phyloP scores from a whole-genome alignment of 1,284 basidiomycete genomes.

The Coniophora puteana region DNA sequence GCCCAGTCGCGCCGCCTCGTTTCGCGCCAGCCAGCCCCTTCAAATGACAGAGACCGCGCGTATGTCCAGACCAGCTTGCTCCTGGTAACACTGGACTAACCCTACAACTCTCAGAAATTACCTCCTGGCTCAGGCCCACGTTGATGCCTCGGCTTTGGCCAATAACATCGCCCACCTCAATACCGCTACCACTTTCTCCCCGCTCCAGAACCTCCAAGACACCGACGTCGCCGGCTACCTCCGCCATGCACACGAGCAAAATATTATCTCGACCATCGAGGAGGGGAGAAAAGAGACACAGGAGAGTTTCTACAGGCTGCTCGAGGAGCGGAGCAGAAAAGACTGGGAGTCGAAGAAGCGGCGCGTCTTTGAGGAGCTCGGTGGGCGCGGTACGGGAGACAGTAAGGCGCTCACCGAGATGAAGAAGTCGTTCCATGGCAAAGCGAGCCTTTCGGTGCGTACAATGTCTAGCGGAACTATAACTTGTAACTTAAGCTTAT shows the following conservation, averaged over 20 bases:
- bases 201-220: constrained; percentile 85
- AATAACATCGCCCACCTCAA: constrained; percentile 80
- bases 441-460: constrained; percentile 50
- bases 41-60: constrained; percentile 71
- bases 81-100: constrained; percentile 7
- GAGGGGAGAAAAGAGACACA: constrained; percentile 85
- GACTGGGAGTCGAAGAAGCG: constrained; percentile 93
- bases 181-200: constrained; percentile 83
- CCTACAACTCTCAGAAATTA: constrained; percentile 55
- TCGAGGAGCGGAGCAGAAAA: constrained; percentile 72
- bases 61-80: constrained; percentile 35
- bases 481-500: not conserved
- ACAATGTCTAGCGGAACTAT: not conserved
- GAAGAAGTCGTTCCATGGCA: constrained; percentile 59
- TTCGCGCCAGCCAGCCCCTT: constrained; percentile 58
- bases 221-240: constrained; percentile 89
- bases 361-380: constrained; percentile 87
- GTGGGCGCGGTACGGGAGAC: constrained; percentile 55
- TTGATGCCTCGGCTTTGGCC: constrained; percentile 81
- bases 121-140: constrained; percentile 85
- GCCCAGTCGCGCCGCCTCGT: constrained; percentile 81
- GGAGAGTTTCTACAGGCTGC: constrained; percentile 77
- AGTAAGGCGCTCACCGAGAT: constrained; percentile 52
- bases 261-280: constrained; percentile 90
- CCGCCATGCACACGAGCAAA: constrained; percentile 90